These are phyloP conservation scores for Saussurea involucrata DNA, from an alignment of 129 eudicot species.

Conservation along the genomic window DNA sequence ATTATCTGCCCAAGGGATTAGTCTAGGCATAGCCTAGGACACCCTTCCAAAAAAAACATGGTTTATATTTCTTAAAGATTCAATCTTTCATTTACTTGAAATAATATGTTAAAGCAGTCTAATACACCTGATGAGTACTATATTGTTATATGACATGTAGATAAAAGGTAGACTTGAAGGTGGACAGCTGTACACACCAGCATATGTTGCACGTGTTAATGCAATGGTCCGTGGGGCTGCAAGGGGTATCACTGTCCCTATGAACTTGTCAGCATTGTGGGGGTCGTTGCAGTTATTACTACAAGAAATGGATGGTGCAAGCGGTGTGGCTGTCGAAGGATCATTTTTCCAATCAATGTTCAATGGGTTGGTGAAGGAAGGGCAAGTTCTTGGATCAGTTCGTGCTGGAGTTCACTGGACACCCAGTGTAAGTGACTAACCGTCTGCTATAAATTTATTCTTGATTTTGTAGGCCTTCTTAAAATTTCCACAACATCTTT, in stretches of 20 bases:
- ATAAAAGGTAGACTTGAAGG: slow-evolving; percentile 98
- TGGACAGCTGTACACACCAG: slow-evolving; percentile 95
- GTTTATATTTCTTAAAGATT: slow-evolving; percentile 8
- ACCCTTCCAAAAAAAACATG: too few species aligned
- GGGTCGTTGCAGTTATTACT: slow-evolving; percentile 71
- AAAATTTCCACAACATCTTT: neutral
- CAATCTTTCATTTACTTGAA: neutral
- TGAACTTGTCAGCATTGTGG: slow-evolving; percentile 85
- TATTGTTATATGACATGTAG: slow-evolving; percentile 35
- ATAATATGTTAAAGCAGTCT: neutral
- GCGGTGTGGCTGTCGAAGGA: slow-evolving; percentile 89
- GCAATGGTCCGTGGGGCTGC: slow-evolving; percentile 99
- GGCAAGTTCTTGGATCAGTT: slow-evolving; percentile 87
- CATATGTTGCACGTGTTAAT: slow-evolving; percentile 87
- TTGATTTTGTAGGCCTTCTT: neutral
- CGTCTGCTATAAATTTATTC: neutral
- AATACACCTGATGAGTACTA: neutral
- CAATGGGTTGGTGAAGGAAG: slow-evolving; percentile 87
- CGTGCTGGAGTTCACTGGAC: slow-evolving; percentile 99
- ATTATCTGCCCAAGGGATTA: too few species aligned
- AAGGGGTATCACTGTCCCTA: slow-evolving; percentile 83
- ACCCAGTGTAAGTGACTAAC: slow-evolving; percentile 60
- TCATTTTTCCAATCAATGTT: slow-evolving; percentile 93
- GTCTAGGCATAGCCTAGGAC: too few species aligned
- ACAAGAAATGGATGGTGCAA: slow-evolving; percentile 87